Base-by-base conservation (phyloP, 371 early-diverging fungal species). In the Rhizopus delemar region DNA sequence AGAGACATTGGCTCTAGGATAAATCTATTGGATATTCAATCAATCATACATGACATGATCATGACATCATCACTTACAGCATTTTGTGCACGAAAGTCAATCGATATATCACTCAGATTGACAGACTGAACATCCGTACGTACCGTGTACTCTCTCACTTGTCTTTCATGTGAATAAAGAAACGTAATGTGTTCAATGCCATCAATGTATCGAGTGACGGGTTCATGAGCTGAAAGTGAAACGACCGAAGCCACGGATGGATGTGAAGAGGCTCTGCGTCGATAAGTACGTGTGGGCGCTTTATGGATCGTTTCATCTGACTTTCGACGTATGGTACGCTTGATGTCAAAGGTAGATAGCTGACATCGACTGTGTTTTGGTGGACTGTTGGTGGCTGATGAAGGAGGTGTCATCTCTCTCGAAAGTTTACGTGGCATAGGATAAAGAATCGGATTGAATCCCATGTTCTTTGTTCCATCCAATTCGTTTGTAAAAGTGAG, bases 1-100 rank as follows among this genome's bases (percentile, higher is more conserved):
- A 3, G 74, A 54, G 51, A 85, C 80, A 71, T 87, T 82, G 22
- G 94, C 95, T 43, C 93, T 65, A 4, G 94, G 94, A 69, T 96
- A 96, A 13, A 96, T 81, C 68, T 69, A 36, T 11, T 22, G 34
- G 8, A 53, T 33, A n/a, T 36, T 45, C 7, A 31, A 29, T 41
- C 29, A 5, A 43, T 46, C 12, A 7, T 8, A n/a, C 6, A 6
- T 32, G 31, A 46, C 8, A 4, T 33, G 8, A n/a, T 45, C 5
- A 29, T 31, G 12, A 22, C 8, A 22, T 8, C 32, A 68, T 22
- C 22, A 22, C 73, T 69, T 74, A 77, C 78, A 56, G 90, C 86
- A 74, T 93, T 95, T 28, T 77, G 83, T 29, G 71, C 70, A 59
- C 87, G 88, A 62, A 93, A 93, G 35, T 84, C 84, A 29, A 78